Conservation (phyloP, 768 basidiomycete genomes). For the Porphyrellus cyaneotinctus region DNA sequence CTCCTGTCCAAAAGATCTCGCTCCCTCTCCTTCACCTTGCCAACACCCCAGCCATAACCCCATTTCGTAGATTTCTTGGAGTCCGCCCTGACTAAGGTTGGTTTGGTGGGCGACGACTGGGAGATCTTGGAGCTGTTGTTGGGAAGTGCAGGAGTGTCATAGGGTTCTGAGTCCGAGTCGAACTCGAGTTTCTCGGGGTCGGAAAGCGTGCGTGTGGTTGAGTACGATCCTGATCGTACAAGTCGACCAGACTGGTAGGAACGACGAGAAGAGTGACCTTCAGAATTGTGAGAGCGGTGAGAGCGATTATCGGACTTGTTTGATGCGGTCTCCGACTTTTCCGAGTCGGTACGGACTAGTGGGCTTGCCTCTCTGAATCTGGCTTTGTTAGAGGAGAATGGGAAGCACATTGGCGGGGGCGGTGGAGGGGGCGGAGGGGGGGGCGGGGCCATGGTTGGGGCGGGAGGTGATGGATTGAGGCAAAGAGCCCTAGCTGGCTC, state of each 20-base stretch:
- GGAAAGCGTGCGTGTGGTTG: slow-evolving; percentile 39
- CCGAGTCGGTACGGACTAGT: slow-evolving; percentile 32
- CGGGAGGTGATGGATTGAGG: slow-evolving; percentile 14
- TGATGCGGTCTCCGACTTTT: slow-evolving; percentile 46
- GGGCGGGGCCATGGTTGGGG: slow-evolving; percentile 43
- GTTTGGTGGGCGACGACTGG: slow-evolving; percentile 38
- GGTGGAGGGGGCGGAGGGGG: slow-evolving; percentile 48
- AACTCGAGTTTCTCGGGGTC: slow-evolving; percentile 50
- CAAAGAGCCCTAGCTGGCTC: slow-evolving; percentile 16
- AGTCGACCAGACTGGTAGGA: slow-evolving; percentile 27
- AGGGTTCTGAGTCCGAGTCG: slow-evolving; percentile 58
- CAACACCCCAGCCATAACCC: slow-evolving; percentile 72
- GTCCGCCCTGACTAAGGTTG: slow-evolving; percentile 51
- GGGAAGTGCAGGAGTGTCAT: slow-evolving; percentile 35
- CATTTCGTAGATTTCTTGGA: slow-evolving; percentile 56
- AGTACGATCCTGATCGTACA: slow-evolving; percentile 41
- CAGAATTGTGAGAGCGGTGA: slow-evolving; percentile 28
- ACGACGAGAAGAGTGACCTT: slow-evolving; percentile 16
- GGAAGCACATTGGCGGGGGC: slow-evolving; percentile 56
- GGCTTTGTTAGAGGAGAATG: slow-evolving; percentile 38
- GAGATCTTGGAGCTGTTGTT: slow-evolving; percentile 40
- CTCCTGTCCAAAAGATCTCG: slow-evolving; percentile 32
- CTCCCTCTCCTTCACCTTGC: slow-evolving; percentile 50
- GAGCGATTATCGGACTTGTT: slow-evolving; percentile 26
- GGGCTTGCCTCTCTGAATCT: slow-evolving; percentile 29